A percentile compares a stretch with the other conserved stretches of the same genome.
Evolutionary conservation across 2,329 filamentous ascomycete species (phyloP).

Genomic region (Venturia aucupariae): DNA sequence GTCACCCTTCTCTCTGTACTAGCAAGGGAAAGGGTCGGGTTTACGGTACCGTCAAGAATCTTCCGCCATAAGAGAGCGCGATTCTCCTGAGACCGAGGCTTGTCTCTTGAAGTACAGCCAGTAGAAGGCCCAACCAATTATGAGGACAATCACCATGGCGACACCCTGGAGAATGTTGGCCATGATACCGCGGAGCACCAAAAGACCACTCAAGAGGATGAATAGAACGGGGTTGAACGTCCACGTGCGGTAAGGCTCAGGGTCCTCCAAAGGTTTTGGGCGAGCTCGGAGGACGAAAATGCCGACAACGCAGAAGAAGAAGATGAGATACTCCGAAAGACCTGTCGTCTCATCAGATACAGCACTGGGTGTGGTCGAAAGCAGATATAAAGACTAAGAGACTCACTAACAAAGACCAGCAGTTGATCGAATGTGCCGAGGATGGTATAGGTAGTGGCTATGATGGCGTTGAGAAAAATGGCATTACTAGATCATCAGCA

Average conservation of each 20-base stretch:
- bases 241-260: not conserved
- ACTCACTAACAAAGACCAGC: slow-evolving; percentile 46
- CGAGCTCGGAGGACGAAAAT: slow-evolving; percentile 47
- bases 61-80: not conserved
- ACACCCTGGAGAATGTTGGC: not conserved
- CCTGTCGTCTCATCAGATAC: no score
- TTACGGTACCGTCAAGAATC: not conserved
- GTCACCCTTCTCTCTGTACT: not conserved
- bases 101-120: not conserved
- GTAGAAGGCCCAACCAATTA: not conserved
- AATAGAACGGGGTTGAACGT: not conserved
- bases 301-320: slow-evolving; percentile 52
- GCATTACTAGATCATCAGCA: slow-evolving; percentile 33
- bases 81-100: not conserved
- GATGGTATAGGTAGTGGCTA: slow-evolving; percentile 49
- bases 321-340: slow-evolving; percentile 48
- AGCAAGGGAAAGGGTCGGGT: not conserved
- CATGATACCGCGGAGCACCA: not conserved
- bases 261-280: not conserved
- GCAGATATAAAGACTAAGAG: no score
- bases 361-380: no score
- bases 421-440: slow-evolving; percentile 53
- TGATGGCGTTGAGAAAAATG: slow-evolving; percentile 39
- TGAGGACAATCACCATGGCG: not conserved
- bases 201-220: not conserved